Conservation (phyloP, 2,329 filamentous ascomycete genomes). For the Onygenales sp. region DNA sequence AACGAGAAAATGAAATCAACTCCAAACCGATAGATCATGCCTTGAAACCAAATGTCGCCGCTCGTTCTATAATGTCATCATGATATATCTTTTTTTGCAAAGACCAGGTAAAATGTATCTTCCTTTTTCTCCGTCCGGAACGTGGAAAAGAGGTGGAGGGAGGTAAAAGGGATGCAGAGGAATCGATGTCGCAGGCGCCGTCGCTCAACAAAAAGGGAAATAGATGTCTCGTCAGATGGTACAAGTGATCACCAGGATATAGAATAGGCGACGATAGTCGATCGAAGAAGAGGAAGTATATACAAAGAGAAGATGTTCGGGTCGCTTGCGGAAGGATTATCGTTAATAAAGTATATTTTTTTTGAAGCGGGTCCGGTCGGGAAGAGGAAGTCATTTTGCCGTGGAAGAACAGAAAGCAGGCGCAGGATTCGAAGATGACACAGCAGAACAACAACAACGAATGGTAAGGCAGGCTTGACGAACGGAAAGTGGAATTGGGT, state of each 20-base stretch:
- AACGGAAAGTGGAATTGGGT: background rate
- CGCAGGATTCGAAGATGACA: background rate
- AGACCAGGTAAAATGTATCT: conserved; percentile 1
- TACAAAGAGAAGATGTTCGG: background rate
- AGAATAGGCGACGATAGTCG: background rate
- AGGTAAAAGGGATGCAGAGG: background rate
- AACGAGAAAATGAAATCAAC: conserved; percentile 5
- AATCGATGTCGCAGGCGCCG: background rate
- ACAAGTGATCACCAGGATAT: conserved; percentile 4
- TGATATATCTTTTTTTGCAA: conserved; percentile 6
- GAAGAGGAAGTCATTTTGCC: background rate
- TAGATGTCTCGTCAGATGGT: conserved; percentile 3
- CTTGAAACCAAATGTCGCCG: conserved; percentile 6
- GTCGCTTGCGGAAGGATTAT: background rate
- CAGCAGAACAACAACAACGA: background rate
- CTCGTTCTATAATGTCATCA: conserved; percentile 12
- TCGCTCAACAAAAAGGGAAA: background rate
- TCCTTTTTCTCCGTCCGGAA: background rate
- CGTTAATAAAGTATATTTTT: background rate
- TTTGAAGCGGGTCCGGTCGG: background rate
- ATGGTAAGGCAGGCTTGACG: background rate
- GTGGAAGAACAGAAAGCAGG: background rate
- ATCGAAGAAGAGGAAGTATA: background rate
- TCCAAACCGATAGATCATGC: conserved; percentile 5
- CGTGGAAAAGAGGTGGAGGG: background rate